A percentile compares a stretch with the other conserved stretches of the same genome.
These are phyloP conservation scores for Pulveroboletus sp. DNA, from an alignment of 768 basidiomycete genomes.

Conservation along the genomic window DNA sequence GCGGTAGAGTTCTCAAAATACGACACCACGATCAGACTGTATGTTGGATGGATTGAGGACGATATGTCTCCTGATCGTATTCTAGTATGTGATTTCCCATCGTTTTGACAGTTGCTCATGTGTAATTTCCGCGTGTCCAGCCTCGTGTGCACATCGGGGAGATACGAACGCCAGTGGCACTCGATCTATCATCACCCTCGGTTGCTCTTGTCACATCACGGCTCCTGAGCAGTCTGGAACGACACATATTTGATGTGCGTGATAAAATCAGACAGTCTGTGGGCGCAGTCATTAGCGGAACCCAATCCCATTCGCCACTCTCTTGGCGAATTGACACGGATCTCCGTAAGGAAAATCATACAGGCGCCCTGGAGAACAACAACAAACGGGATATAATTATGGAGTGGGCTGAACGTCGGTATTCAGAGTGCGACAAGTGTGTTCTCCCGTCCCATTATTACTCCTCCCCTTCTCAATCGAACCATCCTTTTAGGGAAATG, in stretches of 20 bases:
- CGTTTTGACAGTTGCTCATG: neutral
- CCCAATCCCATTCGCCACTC: neutral
- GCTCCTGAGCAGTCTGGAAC: neutral
- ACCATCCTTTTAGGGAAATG: neutral
- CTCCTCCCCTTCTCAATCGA: neutral
- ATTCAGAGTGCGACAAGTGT: neutral
- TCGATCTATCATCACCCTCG: constrained; percentile 7
- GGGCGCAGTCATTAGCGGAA: neutral
- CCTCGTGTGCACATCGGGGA: constrained; percentile 8
- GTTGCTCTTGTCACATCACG: neutral
- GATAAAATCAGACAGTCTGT: neutral
- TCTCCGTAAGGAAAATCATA: neutral
- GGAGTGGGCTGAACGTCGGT: constrained; percentile 1
- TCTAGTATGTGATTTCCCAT: neutral
- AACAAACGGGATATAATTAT: neutral
- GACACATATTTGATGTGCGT: neutral
- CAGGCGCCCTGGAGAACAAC: neutral
- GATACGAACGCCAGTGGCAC: neutral
- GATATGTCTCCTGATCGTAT: neutral
- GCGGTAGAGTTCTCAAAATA: constrained; percentile 9
- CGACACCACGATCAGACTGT: neutral
- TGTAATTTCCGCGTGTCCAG: neutral
- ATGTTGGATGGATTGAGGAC: constrained; percentile 5
- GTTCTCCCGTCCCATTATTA: neutral
- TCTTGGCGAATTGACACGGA: constrained; percentile 11